Conservation (phyloP, 2,329 filamentous ascomycete species). For the Lachnum nothofagi region DNA sequence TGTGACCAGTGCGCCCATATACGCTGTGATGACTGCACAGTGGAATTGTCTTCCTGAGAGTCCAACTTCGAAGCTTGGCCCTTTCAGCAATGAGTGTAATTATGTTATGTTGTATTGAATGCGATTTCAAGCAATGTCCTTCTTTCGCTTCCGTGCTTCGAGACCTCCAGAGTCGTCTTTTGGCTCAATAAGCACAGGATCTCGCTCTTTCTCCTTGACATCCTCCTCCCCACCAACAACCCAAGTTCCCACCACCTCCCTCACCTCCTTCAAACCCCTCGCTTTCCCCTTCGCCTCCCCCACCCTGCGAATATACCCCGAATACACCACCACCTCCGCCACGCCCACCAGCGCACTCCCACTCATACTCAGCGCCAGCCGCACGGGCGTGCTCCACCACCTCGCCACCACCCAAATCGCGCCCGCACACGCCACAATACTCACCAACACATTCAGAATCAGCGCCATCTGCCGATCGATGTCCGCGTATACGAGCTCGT, state of each 20-base stretch:
- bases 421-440: constrained; percentile 71
- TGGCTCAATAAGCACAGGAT: background rate
- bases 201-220: constrained; percentile 10
- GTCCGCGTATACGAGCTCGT: constrained; percentile 65
- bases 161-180: background rate
- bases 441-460: constrained; percentile 85
- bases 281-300: constrained; percentile 62
- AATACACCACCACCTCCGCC: constrained; percentile 73
- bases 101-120: too few species aligned
- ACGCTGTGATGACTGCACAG: too few species aligned
- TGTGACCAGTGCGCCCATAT: too few species aligned
- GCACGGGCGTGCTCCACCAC: constrained; percentile 68
- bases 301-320: constrained; percentile 67
- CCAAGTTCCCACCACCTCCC: constrained; percentile 69
- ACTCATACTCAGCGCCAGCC: constrained; percentile 66
- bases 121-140: background rate
- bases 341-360: constrained; percentile 66
- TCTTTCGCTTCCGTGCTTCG: constrained; percentile 7
- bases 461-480: constrained; percentile 76
- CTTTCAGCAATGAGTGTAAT: too few species aligned
- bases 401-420: constrained; percentile 74
- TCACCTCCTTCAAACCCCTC: constrained; percentile 56
- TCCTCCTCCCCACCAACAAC: constrained; percentile 45
- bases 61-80: too few species aligned
- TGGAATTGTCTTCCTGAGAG: too few species aligned